A percentile compares a stretch with the other conserved stretches of the same genome.
phyloP scores from a whole-genome alignment of 2,329 filamentous ascomycete species.

The Colletotrichum sp. region DNA sequence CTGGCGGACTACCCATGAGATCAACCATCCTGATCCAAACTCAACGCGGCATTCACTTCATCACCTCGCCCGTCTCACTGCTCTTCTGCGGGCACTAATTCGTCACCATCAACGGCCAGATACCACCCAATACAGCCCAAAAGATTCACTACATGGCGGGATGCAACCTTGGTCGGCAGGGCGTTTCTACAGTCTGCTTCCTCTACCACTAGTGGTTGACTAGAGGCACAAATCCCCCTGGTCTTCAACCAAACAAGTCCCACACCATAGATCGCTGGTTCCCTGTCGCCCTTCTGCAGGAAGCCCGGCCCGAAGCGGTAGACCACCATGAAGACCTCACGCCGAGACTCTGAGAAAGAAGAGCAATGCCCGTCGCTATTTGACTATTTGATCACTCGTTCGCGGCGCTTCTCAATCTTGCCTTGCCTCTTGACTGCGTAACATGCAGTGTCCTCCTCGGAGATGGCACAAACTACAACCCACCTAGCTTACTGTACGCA shows the following conservation, averaged over 20 bases:
- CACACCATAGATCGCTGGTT: neutral
- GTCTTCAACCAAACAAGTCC: neutral
- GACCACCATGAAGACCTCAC: neutral
- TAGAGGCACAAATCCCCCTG: neutral
- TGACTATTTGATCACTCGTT: neutral
- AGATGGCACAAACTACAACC: neutral
- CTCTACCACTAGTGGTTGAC: neutral
- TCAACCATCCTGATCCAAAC: neutral
- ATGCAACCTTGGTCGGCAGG: neutral
- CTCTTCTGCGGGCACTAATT: neutral
- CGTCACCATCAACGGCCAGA: neutral
- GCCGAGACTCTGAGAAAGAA: neutral
- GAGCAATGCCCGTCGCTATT: neutral
- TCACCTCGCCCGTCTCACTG: neutral
- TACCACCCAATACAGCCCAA: neutral
- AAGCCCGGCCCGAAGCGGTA: conserved; percentile 1
- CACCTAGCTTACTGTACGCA: neutral
- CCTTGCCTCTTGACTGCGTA: neutral
- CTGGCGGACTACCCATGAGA: neutral
- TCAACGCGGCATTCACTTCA: conserved; percentile 2
- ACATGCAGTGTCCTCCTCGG: neutral
- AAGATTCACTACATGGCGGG: neutral
- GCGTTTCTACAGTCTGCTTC: neutral
- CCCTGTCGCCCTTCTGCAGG: neutral
- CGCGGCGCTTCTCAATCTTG: neutral